Evolutionary conservation across 805 yeast species (phyloP), one percentile per base, ranked within the genome.

Genomic region (Starmera amethionina): DNA sequence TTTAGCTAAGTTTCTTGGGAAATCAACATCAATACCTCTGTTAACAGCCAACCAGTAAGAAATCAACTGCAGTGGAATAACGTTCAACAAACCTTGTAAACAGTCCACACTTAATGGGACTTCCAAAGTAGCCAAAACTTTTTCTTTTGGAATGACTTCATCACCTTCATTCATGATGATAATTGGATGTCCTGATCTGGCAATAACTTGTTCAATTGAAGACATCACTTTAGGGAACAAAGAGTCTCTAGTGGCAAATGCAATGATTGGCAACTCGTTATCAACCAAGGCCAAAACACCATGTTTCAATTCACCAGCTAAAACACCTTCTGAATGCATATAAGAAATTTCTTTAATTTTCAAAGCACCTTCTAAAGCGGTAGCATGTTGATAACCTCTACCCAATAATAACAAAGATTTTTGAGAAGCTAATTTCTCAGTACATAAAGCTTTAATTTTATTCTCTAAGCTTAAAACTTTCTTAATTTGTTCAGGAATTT

Each of bases 291-390:
- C 99, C 56, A 93, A 75, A 29, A 87, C 96, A 67, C 99, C 99
- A 60, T 93, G 99, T 65, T 93, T 93, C 66, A 93, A 78, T 67
- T 93, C 99, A 63, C 98, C 99, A 18, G 99, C 98, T 49, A 93
- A 78, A 40, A 93, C 96, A 70, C 98, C 99, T 69, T 93, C 99
- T 16, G 97, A 87, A 63, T 93, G 99, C 87, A 93, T 93, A 64
- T 93, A 93, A 3, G 97, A 90, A 47, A 93, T 93, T 65, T 93
- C 99, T 68, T 93, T 93, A 61, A 93, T 90, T 69, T 93, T 93
- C 57, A 93, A 76, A 11, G 99, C 98, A 60, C 98, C 98, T 68
- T 93, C 99, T 55, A 93, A 73, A 19, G 98, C 97, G 47, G 96
- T 81, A 12, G 99, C 98, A 63, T 74, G 82, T 68, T 93, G 98